Conservation (phyloP, 2,329 filamentous ascomycete genomes). For the Cryphonectria radicalis region DNA sequence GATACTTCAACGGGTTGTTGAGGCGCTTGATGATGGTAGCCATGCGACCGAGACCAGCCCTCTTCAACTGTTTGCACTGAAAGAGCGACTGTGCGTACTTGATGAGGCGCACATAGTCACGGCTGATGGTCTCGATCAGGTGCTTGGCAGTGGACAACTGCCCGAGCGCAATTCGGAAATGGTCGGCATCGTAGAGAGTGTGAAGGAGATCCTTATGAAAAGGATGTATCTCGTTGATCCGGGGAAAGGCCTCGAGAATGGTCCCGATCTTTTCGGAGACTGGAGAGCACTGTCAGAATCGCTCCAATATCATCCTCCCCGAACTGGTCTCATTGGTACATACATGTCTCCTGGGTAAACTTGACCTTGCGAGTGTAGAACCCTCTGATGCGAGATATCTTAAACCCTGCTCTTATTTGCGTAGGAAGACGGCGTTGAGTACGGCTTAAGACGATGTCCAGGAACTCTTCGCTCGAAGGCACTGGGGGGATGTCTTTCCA, state of each 20-base stretch:
- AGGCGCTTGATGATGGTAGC: conserved; percentile 93
- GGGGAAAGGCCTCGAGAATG: conserved; percentile 91
- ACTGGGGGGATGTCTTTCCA: conserved; percentile 71
- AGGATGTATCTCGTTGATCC: conserved; percentile 70
- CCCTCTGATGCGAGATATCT: conserved; percentile 87
- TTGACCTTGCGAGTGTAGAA: conserved; percentile 99
- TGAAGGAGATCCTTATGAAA: conserved; percentile 78
- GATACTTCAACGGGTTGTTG: conserved; percentile 92
- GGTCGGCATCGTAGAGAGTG: conserved; percentile 97
- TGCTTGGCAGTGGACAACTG: conserved; percentile 96
- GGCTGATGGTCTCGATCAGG: conserved; percentile 91
- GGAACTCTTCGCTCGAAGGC: conserved; percentile 90
- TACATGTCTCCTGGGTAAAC: conserved; percentile 89
- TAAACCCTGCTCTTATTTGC: conserved; percentile 93
- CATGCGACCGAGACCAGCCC: conserved; percentile 95
- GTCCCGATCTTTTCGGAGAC: conserved; percentile 87
- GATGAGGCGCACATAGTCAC: conserved; percentile 93
- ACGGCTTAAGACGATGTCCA: conserved; percentile 88
- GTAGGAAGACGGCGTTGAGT: conserved; percentile 90
- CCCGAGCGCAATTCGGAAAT: conserved; percentile 95
- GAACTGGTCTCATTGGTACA: conserved; percentile 21
- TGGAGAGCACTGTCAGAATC: neutral
- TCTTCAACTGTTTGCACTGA: conserved; percentile 99
- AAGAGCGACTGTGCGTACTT: conserved; percentile 92
- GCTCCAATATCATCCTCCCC: neutral